These are phyloP conservation scores for Neospermospora avenae DNA, from an alignment of 2,329 filamentous ascomycete species.

Conservation along the genomic window DNA sequence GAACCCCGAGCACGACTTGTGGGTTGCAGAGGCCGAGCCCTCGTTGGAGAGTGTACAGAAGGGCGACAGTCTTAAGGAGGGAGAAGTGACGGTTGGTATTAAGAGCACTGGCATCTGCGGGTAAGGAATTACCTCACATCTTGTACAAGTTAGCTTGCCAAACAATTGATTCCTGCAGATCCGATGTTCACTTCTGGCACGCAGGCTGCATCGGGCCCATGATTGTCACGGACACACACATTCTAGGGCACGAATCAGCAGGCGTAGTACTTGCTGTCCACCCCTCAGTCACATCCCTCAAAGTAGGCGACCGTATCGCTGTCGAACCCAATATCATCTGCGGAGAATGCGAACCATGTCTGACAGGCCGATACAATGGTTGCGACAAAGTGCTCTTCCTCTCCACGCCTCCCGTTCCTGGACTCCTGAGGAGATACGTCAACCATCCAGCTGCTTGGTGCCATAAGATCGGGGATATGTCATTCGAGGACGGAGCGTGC, in stretches of 20 bases:
- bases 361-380: conserved; percentile 92
- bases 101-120: conserved; percentile 97
- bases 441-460: conserved; percentile 95
- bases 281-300: conserved; percentile 72
- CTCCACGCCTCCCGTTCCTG: conserved; percentile 85
- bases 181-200: conserved; percentile 97
- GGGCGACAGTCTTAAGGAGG: conserved; percentile 66
- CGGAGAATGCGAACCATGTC: conserved; percentile 82
- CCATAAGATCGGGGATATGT: conserved; percentile 92
- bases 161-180: conserved; percentile 48
- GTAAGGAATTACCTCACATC: conserved; percentile 44
- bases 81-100: conserved; percentile 84
- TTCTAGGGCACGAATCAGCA: conserved; percentile 91
- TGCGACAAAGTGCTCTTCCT: conserved; percentile 84
- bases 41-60: conserved; percentile 69
- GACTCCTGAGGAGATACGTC: conserved; percentile 85
- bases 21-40: conserved; percentile 77
- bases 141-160: conserved; percentile 3
- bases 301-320: conserved; percentile 85
- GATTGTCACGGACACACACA: conserved; percentile 85
- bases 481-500: conserved; percentile 85
- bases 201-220: conserved; percentile 93
- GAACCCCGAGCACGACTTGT: conserved; percentile 87
- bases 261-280: conserved; percentile 80
- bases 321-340: conserved; percentile 95